Evolutionary conservation across 805 yeast species (phyloP), one percentile per base, ranked within the genome.

Genomic region (Sungouiozyma ichnusensis): DNA sequence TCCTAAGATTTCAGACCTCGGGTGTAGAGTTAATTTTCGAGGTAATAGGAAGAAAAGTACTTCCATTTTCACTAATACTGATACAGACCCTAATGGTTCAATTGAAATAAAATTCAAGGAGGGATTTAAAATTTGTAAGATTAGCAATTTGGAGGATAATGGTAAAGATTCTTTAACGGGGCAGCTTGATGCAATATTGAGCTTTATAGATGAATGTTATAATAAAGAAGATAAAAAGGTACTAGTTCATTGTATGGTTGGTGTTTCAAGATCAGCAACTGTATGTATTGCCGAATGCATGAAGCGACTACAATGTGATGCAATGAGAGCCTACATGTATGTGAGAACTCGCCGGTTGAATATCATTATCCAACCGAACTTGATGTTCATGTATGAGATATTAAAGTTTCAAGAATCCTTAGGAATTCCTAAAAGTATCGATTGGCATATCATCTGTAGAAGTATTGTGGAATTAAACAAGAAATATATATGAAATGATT

Each of bases 271-370:
- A 42, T 85, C 95, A 2, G 97, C 97, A 0, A 85, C 97, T 0
- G 94, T 90, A 9, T 90, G 94, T 51, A 90, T 90, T 50, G 96
- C 96, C 1, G 97, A 87, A 57, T 90, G 85, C 33, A 88, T 90
- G 95, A 74, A 76, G 50, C 64, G 95, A 34, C 63, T 83, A 18
- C 64, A 74, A 14, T 65, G 85, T 41, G 74, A 77, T 35, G 64
- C 90, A 20, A 79, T 92, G 2, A 68, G 79, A 27, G 95, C 97
- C 0, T 90, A 88, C 54, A 63, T 88, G 35, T 86, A 71, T 63
- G 96, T 87, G n/a, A 70, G 97, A 35, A 95, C 86, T 3, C 69
- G 96, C 40, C 68, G 97, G 41, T 71, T 90, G 54, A 90, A 90
- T 60, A 88, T 90, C 44, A 85, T 90, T 27, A 90, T 90, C 48